A percentile compares a stretch with the other conserved stretches of the same genome.
Evolutionary conservation across 176 grass and related monocot genomes (phyloP).

Genomic region (Leersia perrieri): DNA sequence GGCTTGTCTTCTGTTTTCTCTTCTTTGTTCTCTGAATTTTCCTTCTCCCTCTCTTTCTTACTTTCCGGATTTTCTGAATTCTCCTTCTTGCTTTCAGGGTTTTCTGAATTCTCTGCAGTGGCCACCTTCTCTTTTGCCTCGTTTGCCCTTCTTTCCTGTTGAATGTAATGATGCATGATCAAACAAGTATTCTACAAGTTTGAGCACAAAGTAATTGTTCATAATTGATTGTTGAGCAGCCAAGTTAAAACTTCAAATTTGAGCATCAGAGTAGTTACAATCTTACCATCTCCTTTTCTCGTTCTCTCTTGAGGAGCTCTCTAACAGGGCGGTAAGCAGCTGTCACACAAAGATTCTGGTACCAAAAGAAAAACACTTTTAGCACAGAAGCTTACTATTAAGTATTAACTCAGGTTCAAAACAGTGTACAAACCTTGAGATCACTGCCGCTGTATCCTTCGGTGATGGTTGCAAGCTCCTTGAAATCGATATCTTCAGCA

Average conservation of each 20-base stretch:
- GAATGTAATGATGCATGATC: neutral
- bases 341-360: constrained; percentile 82
- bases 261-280: neutral
- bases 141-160: constrained; percentile 50
- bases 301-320: constrained; percentile 86
- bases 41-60: neutral
- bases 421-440: constrained; percentile 70
- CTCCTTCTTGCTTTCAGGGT: neutral
- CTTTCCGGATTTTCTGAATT: constrained; percentile 13
- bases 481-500: constrained; percentile 56
- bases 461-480: constrained; percentile 83
- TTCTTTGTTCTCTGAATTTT: constrained; percentile 8
- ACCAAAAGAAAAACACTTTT: neutral
- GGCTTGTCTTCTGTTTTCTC: constrained; percentile 16
- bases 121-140: constrained; percentile 29
- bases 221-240: neutral
- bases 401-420: neutral
- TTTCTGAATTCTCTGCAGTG: constrained; percentile 8
- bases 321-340: constrained; percentile 92
- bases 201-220: neutral
- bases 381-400: neutral
- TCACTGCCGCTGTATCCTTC: constrained; percentile 96
- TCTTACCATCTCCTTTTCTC: constrained; percentile 73
- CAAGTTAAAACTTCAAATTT: neutral
- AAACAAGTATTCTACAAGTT: neutral